These are phyloP conservation scores for Coemansia sp. DNA, from an alignment of 192 early-diverging fungal genomes.

Conservation along the genomic window DNA sequence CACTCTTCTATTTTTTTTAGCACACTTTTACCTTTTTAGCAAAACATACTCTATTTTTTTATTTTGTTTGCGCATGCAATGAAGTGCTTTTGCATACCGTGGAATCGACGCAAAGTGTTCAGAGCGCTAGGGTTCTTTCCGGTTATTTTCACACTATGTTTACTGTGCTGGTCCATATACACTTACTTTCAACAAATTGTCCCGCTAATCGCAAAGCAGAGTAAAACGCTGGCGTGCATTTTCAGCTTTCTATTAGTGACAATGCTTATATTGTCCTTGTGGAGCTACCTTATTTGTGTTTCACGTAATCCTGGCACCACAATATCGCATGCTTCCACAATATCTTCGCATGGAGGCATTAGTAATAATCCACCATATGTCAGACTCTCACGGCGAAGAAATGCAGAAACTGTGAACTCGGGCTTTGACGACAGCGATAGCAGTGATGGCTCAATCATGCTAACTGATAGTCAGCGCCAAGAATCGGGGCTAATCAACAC, in stretches of 20 bases:
- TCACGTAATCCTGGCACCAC: slow-evolving; percentile 31
- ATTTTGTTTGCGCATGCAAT: slow-evolving; percentile 1
- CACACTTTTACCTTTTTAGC: background rate
- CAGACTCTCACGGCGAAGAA: slow-evolving; percentile 10
- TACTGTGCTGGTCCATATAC: slow-evolving; percentile 43
- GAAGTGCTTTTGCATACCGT: slow-evolving; percentile 9
- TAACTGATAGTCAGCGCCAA: slow-evolving; percentile 33
- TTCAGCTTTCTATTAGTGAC: background rate
- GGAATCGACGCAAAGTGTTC: slow-evolving; percentile 41
- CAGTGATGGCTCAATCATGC: slow-evolving; percentile 18
- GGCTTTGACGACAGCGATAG: slow-evolving; percentile 4
- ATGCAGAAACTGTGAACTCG: slow-evolving; percentile 9
- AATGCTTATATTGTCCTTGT: slow-evolving; percentile 17
- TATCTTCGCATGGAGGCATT: slow-evolving; percentile 16
- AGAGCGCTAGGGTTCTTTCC: slow-evolving; percentile 41
- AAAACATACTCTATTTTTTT: background rate
- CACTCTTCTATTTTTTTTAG: background rate
- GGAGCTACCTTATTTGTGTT: slow-evolving; percentile 44
- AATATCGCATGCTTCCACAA: background rate
- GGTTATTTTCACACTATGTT: slow-evolving; percentile 33
- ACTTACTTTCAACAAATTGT: slow-evolving; percentile 18
- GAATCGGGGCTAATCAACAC: slow-evolving; percentile 36
- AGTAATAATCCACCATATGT: slow-evolving; percentile 12
- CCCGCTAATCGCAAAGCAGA: slow-evolving; percentile 19
- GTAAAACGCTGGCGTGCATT: slow-evolving; percentile 1